phyloP scores from a whole-genome alignment of 2,329 filamentous ascomycete species.

The Diaporthe destruens region DNA sequence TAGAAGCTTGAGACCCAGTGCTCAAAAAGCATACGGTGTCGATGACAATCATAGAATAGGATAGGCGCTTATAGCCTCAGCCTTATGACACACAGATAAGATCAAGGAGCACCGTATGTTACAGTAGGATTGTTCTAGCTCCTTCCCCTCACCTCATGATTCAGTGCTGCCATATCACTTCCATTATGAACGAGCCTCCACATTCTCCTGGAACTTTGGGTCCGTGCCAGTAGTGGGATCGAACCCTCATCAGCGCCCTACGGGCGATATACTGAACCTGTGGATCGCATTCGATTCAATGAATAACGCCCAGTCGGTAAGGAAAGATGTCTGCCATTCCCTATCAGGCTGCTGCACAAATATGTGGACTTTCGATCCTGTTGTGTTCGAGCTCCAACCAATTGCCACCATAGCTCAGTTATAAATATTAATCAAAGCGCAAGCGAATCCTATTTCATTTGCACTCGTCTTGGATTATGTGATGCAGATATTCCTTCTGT shows the following conservation, averaged over 20 bases:
- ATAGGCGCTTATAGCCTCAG: no score
- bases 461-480: neutral
- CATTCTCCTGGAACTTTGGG: neutral
- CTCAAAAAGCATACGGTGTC: no score
- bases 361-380: neutral
- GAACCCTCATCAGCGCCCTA: neutral
- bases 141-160: no score
- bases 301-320: accelerated
- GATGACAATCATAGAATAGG: no score
- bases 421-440: neutral
- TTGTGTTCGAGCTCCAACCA: accelerated
- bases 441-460: neutral
- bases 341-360: neutral
- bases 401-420: neutral
- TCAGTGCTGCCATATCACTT: neutral
- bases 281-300: neutral
- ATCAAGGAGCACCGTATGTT: no score
- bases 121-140: neutral
- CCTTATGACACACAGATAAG: no score
- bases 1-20: no score
- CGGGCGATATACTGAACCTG: neutral
- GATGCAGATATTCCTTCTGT: no score
- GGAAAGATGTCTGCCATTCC: neutral
- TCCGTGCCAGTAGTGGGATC: neutral
- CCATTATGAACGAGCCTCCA: neutral